Base-by-base conservation (phyloP, 192 early-diverging fungal genomes). In the Irineochytrium annulatum region DNA sequence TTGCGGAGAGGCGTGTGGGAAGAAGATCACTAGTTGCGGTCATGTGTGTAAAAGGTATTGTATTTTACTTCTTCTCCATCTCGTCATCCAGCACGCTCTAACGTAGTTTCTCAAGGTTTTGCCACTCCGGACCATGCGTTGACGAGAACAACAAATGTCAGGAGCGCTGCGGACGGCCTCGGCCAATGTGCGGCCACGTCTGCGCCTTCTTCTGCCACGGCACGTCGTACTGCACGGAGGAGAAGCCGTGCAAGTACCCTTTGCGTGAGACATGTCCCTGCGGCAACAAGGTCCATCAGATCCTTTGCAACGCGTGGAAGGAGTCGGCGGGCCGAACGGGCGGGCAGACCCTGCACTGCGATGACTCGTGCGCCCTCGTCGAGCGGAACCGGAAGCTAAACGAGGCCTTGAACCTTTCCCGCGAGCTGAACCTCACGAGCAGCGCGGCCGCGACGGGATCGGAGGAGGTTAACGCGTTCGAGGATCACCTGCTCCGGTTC, bases 11-110 rank as follows among this genome's bases (percentile, higher is more conserved):
- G 70, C 72, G n/a, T 93, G 91, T 54, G 71, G 74, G 27, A 75
- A 74, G 39, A 59, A 60, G 17, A 55, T 87, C 14, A 58, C 62
- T 0, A 87, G 86, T 20, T 89, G 89, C 46, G 82, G 85, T 0
- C 95, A 98, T 68, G 59, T 55, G 4, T 98, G 95, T 71, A 66
- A 67, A 62, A 82, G 91, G n/a, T n/a, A n/a, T n/a, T n/a, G n/a
- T n/a, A n/a, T n/a, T n/a, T n/a, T n/a, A n/a, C n/a, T n/a, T n/a
- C n/a, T n/a, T n/a, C n/a, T n/a, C n/a, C n/a, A n/a, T n/a, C n/a
- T n/a, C n/a, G n/a, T n/a, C n/a, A n/a, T n/a, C n/a, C n/a, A n/a
- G n/a, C n/a, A n/a, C n/a, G n/a, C n/a, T n/a, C n/a, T n/a, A n/a
- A n/a, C n/a, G n/a, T n/a, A n/a, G n/a, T n/a, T n/a, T n/a, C n/a